Evolutionary conservation across 257 asterid genomes (phyloP), one percentile per base, ranked within the genome.

Genomic region (Salvia hispanica): DNA sequence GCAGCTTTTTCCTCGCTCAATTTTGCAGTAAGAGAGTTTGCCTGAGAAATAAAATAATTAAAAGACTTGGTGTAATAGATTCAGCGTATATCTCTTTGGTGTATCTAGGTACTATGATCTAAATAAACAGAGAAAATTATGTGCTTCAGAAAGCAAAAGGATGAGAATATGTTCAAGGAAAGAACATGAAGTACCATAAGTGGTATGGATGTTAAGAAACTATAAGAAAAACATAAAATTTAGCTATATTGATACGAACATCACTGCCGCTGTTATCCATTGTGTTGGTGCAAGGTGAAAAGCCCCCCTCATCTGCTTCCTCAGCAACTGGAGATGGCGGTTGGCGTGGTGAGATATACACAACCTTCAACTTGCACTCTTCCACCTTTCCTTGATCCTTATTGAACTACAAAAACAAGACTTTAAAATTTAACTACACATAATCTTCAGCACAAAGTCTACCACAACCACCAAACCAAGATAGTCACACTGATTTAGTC

Each of bases 321-420:
- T 85, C 95, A 4, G 87, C 84, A 64, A 84, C 86, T 40, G 88
- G 95, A 31, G 90, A 90, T 43, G 88, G 89, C 28, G 92, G 90
- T 66, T 82, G 91, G 37, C 81, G 0, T 70, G 93, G 85, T 56
- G 91, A 58, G 40, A 84, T 88, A 61, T 85, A 90, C 46, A 84
- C 60, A 66, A 86, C 95, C 72, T 80, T 90, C 80, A 90, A 79
- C 78, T 84, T 90, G 82, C 86, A 86, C 75, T 90, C 95, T 74
- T 87, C 91, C 63, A 87, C 82, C 52, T 79, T 75, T 34, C 91
- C 95, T 3, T 76, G 71, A 74, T 85, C 95, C 80, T 85, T 85
- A 48, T 54, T 72, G 69, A 90, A 90, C 96, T 87, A 75, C 71
- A 78, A 67, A 74, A 59, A 13, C 31, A 33, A 52, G 66, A 57